Base-by-base conservation (phyloP, 805 yeast species). In the Candida palmyrensis region DNA sequence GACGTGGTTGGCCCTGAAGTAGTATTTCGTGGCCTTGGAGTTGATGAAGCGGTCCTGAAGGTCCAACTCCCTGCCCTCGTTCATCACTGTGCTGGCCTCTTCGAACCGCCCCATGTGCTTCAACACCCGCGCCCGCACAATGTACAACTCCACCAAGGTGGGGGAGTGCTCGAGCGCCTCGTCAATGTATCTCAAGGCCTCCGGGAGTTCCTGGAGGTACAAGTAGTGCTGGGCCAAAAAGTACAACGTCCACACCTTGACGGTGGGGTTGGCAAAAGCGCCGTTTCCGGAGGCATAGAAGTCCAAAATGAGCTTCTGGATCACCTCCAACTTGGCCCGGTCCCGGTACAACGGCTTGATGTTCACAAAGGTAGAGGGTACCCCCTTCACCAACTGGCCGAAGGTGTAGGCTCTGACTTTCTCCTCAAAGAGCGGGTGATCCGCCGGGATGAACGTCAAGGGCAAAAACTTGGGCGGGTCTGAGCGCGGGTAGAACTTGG, bases 31-130 rank as follows among this genome's bases (percentile, higher is more conserved):
- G 5, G 96, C 71, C 50, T 87, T 88, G 35, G 95, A 75, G 56
- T 92, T 92, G 50, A 92, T 76, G 53, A 85, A 90, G 43, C 98
- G 69, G 58, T 92, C 99, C 55, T 87, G 96, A 37, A 83, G 68
- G 53, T 92, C 96, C 36, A 83, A 58, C 34, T 66, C 54, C 45
- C 96, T 73, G 11, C 90, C 96, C 35, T 68, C 71, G 38, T 79
- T 73, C 73, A 88, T 75, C 18, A 68, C 51, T 11, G 69, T 71
- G 14, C 82, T 75, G 10, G 97, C 97, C 18, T 68, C 71, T 1
- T 42, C 49, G 18, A 73, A 47, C 37, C 78, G 67, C n/a, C 86
- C 86, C 27, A 67, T 55, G 43, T 84, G 88, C 53, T 88, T 87
- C 40, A 76, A 62, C 25, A 92, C 70, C 48, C 95, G 72, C 4